Conservation (phyloP, 2,329 filamentous ascomycete species). For the Colletotrichum theobromicola region DNA sequence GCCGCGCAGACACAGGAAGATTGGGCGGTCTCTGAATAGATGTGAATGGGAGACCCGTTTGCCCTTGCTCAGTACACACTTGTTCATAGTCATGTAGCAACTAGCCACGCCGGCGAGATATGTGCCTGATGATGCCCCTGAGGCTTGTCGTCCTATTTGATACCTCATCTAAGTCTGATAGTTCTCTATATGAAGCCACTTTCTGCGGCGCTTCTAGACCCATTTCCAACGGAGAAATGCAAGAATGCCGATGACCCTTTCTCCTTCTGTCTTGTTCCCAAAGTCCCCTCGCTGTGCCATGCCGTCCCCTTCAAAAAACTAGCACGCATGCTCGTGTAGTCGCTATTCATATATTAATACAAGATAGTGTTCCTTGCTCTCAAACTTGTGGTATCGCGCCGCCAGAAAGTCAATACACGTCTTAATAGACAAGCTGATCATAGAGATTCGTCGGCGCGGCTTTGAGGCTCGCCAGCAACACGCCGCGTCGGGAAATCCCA, state of each 20-base stretch:
- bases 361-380: neutral
- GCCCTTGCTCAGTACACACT: neutral
- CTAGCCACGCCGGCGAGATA: neutral
- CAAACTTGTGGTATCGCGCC: neutral
- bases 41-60: neutral
- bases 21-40: too few species aligned
- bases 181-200: neutral
- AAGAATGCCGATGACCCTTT: neutral
- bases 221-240: neutral
- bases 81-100: neutral
- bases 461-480: neutral
- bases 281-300: neutral
- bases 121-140: neutral
- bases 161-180: neutral
- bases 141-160: neutral
- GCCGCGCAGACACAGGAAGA: neutral
- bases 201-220: neutral
- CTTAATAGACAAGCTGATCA: neutral
- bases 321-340: neutral
- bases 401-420: neutral
- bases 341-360: neutral
- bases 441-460: neutral
- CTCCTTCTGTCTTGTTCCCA: neutral
- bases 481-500: neutral
- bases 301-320: neutral